Evolutionary conservation across 805 yeast species (phyloP).

Genomic region (Pichia ethanolica): DNA sequence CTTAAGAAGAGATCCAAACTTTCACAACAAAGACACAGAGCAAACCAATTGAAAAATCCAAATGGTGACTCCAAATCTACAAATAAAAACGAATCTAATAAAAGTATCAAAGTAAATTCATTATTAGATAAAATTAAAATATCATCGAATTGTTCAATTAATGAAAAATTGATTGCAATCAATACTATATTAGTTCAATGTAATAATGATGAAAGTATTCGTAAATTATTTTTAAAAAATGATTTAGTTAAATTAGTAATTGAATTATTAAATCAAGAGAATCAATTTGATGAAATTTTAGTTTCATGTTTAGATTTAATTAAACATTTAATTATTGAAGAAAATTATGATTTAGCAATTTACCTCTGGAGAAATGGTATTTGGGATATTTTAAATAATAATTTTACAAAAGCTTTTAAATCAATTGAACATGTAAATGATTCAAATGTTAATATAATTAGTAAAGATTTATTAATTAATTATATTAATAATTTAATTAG

Average conservation of each 20-base stretch:
- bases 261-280: conserved; percentile 40
- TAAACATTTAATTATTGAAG: conserved; percentile 74
- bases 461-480: conserved; percentile 47
- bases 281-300: conserved; percentile 67
- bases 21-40: conserved; percentile 26
- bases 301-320: conserved; percentile 76
- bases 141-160: conserved; percentile 44
- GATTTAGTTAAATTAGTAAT: conserved; percentile 56
- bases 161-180: conserved; percentile 73
- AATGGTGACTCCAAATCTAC: not conserved
- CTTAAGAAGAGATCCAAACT: conserved; percentile 59
- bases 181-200: conserved; percentile 63
- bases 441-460: conserved; percentile 19
- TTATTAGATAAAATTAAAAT: conserved; percentile 51
- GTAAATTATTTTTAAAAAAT: conserved; percentile 62
- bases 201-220: conserved; percentile 40
- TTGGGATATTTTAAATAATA: conserved; percentile 51
- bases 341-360: conserved; percentile 76
- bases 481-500: conserved; percentile 64
- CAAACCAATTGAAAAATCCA: not conserved
- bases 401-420: conserved; percentile 42
- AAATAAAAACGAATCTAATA: conserved; percentile 16
- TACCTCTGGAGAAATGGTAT: conserved; percentile 73
- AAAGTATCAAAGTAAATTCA: conserved; percentile 52
- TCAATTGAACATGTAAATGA: conserved; percentile 40